Conservation (phyloP, 495 filamentous ascomycete genomes). For the Penicillium dipodomyicola region DNA sequence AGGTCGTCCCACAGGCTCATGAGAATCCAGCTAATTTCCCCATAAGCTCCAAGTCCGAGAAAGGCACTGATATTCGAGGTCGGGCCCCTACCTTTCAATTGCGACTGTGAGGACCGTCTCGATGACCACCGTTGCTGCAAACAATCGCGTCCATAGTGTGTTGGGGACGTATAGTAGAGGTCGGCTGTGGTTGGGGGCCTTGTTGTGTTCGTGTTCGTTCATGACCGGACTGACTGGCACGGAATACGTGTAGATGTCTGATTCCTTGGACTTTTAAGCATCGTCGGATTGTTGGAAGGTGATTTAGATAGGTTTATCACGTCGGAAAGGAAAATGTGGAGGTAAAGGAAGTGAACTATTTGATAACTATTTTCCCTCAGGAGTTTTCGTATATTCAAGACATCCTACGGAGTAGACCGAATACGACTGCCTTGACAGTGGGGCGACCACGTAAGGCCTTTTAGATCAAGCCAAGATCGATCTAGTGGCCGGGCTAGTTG, state of each 20-base stretch:
- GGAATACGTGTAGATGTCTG: neutral
- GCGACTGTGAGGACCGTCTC: constrained; percentile 35
- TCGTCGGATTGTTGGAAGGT: neutral
- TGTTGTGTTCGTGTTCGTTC: constrained; percentile 1
- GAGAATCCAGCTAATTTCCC: constrained; percentile 20
- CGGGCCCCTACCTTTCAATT: constrained; percentile 55
- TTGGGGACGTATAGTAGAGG: constrained; percentile 21
- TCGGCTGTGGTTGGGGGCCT: constrained; percentile 7
- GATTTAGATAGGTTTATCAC: neutral
- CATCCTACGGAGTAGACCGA: neutral
- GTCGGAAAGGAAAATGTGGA: neutral
- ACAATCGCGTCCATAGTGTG: constrained; percentile 23
- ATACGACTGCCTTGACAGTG: constrained; percentile 6
- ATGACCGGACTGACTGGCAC: neutral
- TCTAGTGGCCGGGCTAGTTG: constrained; percentile 2
- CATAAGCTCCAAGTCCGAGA: constrained; percentile 1
- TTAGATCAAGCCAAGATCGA: constrained; percentile 6
- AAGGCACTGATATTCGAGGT: constrained; percentile 11
- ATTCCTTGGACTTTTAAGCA: neutral
- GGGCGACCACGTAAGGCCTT: constrained; percentile 7
- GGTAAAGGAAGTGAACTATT: neutral
- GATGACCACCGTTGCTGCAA: constrained; percentile 17
- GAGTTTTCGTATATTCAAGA: neutral
- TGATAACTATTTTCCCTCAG: neutral
- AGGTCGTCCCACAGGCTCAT: constrained; percentile 21